Base-by-base conservation (phyloP, 768 basidiomycete genomes). In the Hortiboletus flavorubellus region DNA sequence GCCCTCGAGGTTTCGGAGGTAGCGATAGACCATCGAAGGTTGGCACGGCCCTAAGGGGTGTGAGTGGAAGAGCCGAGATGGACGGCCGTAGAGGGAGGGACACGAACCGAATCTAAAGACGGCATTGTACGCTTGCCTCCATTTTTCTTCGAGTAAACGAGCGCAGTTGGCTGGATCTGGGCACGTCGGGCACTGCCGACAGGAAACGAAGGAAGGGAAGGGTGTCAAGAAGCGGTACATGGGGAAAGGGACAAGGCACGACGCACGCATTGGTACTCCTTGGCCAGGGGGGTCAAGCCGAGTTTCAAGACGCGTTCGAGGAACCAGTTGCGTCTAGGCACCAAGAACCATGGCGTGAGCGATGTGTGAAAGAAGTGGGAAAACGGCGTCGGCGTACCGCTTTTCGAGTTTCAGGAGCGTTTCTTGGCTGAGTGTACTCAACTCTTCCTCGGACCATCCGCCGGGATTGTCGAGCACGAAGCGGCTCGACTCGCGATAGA, bases 401-500 rank as follows among this genome's bases (percentile, higher is more conserved):
- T 91, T 92, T 72, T 96, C 93, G 26, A 98, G 81, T 66, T 94
- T 96, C 49, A 96, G 75, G 11, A 91, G 76, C 0, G 95, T 98
- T 52, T 87, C 86, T 49, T 85, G 82, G 55, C 83, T 87, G 37
- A 98, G 81, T 0, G 91, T 91, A 60, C 84, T 85, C 49, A 93
- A 73, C 62, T 93, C 91, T 41, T 89, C 81, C 58, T 89, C 87
- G 0, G 80, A 76, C 85, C 86, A 93, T 14, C 87, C 91, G 50
- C 91, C 90, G 11, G 92, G 92, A 68, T 93, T 93, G 66, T 96
- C 93, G 21, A 98, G 78, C 10, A 96, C 90, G 66, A 95, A 97
- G 46, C 94, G 84, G 60, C 90, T 93, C 0, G 89, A 82, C 73
- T 98, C 95, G 49, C 89, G 84, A 66, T 91, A 98, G 3, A 93